Evolutionary conservation across 2,329 filamentous ascomycete genomes (phyloP).

Genomic region (Trichoderma sp.): DNA sequence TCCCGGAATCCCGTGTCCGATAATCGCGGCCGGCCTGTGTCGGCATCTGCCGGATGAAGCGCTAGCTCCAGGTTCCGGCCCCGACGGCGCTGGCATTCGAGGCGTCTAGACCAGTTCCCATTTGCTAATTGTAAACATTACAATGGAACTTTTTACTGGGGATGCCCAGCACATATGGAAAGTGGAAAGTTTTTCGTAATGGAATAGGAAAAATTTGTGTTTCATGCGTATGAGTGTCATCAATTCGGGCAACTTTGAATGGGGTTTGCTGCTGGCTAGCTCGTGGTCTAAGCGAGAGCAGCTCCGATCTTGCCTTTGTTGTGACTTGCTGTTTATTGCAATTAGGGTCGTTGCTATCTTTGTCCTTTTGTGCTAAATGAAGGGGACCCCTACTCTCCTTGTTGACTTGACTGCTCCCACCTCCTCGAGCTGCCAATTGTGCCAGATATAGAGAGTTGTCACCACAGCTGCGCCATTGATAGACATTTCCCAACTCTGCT

Average conservation of each 20-base stretch:
- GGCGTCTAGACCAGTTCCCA: not conserved
- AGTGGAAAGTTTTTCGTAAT: conserved; percentile 13
- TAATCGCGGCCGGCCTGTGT: conserved; percentile 25
- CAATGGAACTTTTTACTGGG: not conserved
- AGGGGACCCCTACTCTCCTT: not conserved
- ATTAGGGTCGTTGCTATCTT: not conserved
- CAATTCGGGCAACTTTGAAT: not conserved
- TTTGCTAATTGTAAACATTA: not conserved
- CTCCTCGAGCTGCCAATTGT: not conserved
- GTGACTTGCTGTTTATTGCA: not conserved
- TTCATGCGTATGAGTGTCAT: not conserved
- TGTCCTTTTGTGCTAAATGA: not conserved
- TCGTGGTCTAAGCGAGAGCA: not conserved
- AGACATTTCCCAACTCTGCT: too few relatives aligned
- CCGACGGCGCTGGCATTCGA: conserved; percentile 7
- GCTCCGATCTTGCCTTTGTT: not conserved
- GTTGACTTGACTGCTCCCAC: not conserved
- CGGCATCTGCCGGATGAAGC: conserved; percentile 26
- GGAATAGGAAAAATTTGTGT: not conserved
- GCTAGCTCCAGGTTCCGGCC: conserved; percentile 2
- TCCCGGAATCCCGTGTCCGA: conserved; percentile 23
- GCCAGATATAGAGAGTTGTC: not conserved
- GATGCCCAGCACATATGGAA: not conserved
- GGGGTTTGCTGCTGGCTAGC: not conserved
- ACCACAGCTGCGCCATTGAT: not conserved